Base-by-base conservation (phyloP, 768 basidiomycete species). In the Tephrocybe sp. region DNA sequence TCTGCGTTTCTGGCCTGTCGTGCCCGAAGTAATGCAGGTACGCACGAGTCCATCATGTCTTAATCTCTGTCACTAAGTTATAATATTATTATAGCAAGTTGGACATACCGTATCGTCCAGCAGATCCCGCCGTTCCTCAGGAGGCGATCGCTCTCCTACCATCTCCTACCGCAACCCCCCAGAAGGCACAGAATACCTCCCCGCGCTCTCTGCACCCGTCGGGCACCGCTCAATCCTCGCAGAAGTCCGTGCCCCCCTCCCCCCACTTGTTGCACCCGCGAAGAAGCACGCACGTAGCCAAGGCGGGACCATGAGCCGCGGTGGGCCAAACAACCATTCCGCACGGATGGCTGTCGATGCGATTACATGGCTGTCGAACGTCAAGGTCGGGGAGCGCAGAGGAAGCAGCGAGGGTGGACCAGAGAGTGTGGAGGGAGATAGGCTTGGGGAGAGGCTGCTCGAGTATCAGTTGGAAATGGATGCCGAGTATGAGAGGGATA, bases 1-100 rank as follows among this genome's bases (percentile, higher is more conserved):
- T 0, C 68, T 99, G 31, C 75, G 92, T 12, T 89, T 98, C 62
- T 96, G 93, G 90, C 96, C 93, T 0, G 77, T 98, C 2, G 82
- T 84, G 48, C 66, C 73, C 1, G 84, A 87, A 31, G 77, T 77
- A 34, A 82, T 89, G 73, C 77, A 86, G 75, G 91, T 82, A 56
- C 35, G 72, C 45, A 5, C n/a, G n/a, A n/a, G n/a, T n/a, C n/a
- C n/a, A n/a, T n/a, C n/a, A n/a, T n/a, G n/a, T n/a, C n/a, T n/a
- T 14, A 20, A 48, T 32, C 20, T 8, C 20, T 41, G 38, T 22
- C 31, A 12, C 14, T 34, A 5, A n/a, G 35, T 12, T 48, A 67
- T 8, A 65, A 39, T 26, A 22, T 34, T 9, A 40, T 14, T 20
- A 44, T 51, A 84, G 82, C 77, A 76, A 73, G 77, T 79, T 5